These are phyloP conservation scores for Nematodospora valgi DNA, from an alignment of 805 yeast species.

Conservation along the genomic window DNA sequence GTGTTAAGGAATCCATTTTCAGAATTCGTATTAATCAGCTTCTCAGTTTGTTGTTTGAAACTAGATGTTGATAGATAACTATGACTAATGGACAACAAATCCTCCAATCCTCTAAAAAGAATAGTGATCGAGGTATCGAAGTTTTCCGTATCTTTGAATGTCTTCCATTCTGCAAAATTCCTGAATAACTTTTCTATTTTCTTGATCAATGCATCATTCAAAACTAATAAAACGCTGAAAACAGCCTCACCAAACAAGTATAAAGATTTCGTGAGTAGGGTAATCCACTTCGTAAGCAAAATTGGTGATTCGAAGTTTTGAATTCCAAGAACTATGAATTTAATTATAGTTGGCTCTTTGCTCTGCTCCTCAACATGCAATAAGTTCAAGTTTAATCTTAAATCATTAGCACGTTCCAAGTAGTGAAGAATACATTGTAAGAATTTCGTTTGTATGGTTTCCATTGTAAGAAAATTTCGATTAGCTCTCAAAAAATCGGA, in stretches of 20 bases:
- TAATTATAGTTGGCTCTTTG: constrained; percentile 31
- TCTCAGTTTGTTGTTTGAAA: constrained; percentile 16
- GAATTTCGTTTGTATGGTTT: constrained; percentile 24
- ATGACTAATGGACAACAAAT: constrained; percentile 57
- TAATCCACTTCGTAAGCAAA: constrained; percentile 45
- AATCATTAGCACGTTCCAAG: constrained; percentile 27
- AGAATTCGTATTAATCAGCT: constrained; percentile 4
- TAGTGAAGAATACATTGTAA: constrained; percentile 25
- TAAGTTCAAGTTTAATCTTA: constrained; percentile 24
- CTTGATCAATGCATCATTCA: constrained; percentile 49
- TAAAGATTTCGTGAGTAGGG: constrained; percentile 49
- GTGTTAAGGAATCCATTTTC: constrained; percentile 58
- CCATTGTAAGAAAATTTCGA: constrained; percentile 17
- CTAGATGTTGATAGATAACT: constrained; percentile 43
- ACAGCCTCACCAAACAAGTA: constrained; percentile 49
- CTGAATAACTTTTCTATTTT: constrained; percentile 34
- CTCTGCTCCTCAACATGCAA: constrained; percentile 28
- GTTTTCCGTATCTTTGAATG: constrained; percentile 17
- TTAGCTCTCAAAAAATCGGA: constrained; percentile 15
- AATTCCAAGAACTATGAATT: constrained; percentile 51
- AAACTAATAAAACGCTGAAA: constrained; percentile 51
- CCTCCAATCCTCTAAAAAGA: constrained; percentile 62
- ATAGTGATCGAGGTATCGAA: constrained; percentile 44
- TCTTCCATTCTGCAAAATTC: constrained; percentile 16
- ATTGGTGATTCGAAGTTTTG: constrained; percentile 40